Base-by-base conservation (phyloP, 345 rosid species). In the Acer negundo region DNA sequence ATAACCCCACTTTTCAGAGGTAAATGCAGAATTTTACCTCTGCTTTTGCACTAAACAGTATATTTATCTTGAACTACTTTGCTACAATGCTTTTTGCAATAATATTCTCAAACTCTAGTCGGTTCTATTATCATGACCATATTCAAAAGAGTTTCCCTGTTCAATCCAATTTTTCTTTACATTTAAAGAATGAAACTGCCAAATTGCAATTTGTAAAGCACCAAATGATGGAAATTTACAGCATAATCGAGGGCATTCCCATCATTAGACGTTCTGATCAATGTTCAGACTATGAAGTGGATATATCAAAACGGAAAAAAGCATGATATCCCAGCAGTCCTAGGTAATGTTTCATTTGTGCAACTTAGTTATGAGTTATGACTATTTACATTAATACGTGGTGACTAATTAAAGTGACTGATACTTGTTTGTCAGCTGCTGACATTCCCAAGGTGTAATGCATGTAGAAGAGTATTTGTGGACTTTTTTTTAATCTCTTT, bases 1-100 rank as follows among this genome's bases (percentile, higher is more conserved):
- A 72, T 35, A 38, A 72, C 20, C 20, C 42, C 9, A 26, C 38
- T 49, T 8, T 23, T 40, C 24, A 53, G 35, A 10, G 13, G 49
- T 46, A 46, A 46, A 46, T 10, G 66, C 66, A 58, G 68, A 73
- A 67, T 73, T 12, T 24, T 59, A 23, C 72, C 16, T 35, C 66
- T 44, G 13, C 22, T 68, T 77, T 20, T 59, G 49, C 68, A 40
- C 13, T 67, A 55, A 64, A 46, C 35, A 19, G 10, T 20, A n/a
- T 7, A 22, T 47, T 8, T 62, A 1, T 47, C 22, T 47, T 49
- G 38, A 24, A 62, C 6, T 28, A 62, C 28, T 40, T 77, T 61
- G 35, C 19, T 12, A 16, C 8, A 65, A 72, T 3, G 4, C 49
- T 31, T 61, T 35, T 10, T 53, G 24, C 38, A 56, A 10, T 4